A percentile compares a stretch with the other conserved stretches of the same genome.
Conservation (phyloP, 2,329 filamentous ascomycete genomes). For the Tolypocladium inflatum region DNA sequence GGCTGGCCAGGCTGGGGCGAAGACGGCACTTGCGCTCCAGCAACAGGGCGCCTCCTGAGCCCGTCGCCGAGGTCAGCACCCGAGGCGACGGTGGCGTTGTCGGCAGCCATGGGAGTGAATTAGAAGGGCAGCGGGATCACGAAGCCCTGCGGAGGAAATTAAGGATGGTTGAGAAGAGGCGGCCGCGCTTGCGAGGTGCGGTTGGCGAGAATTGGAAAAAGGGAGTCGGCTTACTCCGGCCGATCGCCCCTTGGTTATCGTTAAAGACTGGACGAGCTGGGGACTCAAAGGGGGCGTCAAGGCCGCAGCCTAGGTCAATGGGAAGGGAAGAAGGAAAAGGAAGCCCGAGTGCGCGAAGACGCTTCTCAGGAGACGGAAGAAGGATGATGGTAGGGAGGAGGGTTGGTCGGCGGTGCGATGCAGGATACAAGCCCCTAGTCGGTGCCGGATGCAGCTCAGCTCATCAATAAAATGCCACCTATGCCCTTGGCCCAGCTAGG, state of each 20-base stretch:
- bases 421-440: not conserved
- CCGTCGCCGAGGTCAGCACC: conserved; percentile 50
- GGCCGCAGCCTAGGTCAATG: not conserved
- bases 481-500: not conserved
- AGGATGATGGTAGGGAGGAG: not conserved
- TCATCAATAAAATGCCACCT: conserved; percentile 4
- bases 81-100: conserved; percentile 46
- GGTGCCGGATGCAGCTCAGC: conserved; percentile 1
- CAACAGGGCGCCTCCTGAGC: conserved; percentile 43
- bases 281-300: conserved; percentile 17
- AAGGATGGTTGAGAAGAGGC: conserved; percentile 4
- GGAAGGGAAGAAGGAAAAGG: conserved; percentile 10
- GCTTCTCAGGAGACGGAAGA: conserved; percentile 1
- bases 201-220: conserved; percentile 3
- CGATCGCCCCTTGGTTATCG: conserved; percentile 1
- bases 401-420: not conserved
- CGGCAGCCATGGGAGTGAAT: conserved; percentile 37
- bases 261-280: conserved; percentile 27
- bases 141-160: not conserved
- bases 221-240: conserved; percentile 6
- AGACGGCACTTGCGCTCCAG: conserved; percentile 23
- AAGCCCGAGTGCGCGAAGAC: conserved; percentile 4
- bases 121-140: not conserved
- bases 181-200: not conserved
- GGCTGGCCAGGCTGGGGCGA: conserved; percentile 30